Evolutionary conservation across 345 rosid genomes (phyloP).

Genomic region (Salix exigua): DNA sequence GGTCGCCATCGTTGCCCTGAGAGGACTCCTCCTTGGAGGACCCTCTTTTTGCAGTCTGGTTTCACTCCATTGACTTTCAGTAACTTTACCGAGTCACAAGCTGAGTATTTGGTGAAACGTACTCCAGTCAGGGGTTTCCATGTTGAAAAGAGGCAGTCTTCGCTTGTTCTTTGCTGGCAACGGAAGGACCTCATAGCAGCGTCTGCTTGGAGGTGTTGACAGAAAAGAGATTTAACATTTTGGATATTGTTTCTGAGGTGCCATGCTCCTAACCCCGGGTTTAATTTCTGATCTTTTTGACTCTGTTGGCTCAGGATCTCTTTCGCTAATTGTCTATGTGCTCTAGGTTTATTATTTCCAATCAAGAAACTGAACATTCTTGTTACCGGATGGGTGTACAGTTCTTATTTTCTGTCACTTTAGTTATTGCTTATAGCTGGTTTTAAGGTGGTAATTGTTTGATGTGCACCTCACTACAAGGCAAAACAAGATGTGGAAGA

Average conservation of each 20-base stretch:
- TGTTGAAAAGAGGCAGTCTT: slow-evolving; percentile 27
- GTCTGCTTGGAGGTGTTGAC: slow-evolving; percentile 30
- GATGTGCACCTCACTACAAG: slow-evolving; percentile 26
- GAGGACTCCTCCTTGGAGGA: slow-evolving; percentile 19
- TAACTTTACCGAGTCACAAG: slow-evolving; percentile 29
- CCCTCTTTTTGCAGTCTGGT: slow-evolving; percentile 21
- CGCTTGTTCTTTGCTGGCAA: slow-evolving; percentile 30
- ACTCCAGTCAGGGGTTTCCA: slow-evolving; percentile 25
- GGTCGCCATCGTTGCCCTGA: slow-evolving; percentile 18
- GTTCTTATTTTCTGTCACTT: slow-evolving; percentile 22
- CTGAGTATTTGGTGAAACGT: slow-evolving; percentile 28
- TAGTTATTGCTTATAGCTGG: background rate
- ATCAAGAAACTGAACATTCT: slow-evolving; percentile 37
- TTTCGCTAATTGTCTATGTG: slow-evolving; percentile 47
- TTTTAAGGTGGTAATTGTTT: slow-evolving; percentile 13
- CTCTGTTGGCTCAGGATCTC: slow-evolving; percentile 25
- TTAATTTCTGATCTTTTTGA: slow-evolving; percentile 33
- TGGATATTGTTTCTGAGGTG: slow-evolving; percentile 23
- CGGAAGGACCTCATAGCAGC: slow-evolving; percentile 24
- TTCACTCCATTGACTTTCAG: slow-evolving; percentile 24
- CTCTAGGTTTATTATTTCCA: slow-evolving; percentile 35
- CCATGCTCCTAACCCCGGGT: slow-evolving; percentile 27
- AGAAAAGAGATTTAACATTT: background rate
- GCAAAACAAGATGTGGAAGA: slow-evolving; percentile 8
- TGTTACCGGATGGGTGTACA: slow-evolving; percentile 37